Percentiles rank a stretch among this genome's conserved stretches.
Evolutionary conservation across 2,329 filamentous ascomycete species (phyloP).

Genomic region (Cytospora piceae): DNA sequence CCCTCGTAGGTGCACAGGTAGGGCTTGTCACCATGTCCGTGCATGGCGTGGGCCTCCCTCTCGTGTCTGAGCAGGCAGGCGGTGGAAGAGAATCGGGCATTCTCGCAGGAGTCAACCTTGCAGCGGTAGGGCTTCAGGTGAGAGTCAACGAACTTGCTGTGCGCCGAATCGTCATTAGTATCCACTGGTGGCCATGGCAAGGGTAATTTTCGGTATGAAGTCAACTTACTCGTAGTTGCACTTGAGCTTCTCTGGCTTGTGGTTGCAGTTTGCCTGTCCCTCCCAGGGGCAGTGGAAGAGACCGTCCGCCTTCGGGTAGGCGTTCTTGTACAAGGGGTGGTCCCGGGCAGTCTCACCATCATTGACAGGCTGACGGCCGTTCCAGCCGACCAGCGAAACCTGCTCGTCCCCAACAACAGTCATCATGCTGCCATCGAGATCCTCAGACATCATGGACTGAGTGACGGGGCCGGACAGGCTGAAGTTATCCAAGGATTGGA

Average conservation of each 20-base stretch:
- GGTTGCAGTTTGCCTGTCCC: conserved; percentile 72
- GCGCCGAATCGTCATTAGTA: conserved; percentile 30
- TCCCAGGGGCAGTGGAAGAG: conserved; percentile 93
- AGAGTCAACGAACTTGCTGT: conserved; percentile 94
- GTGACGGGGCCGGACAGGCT: conserved; percentile 29
- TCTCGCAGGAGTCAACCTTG: conserved; percentile 82
- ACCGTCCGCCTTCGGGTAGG: conserved; percentile 68
- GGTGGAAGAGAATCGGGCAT: conserved; percentile 90
- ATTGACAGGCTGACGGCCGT: conserved; percentile 51
- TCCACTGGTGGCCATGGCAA: not conserved
- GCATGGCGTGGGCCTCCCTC: conserved; percentile 93
- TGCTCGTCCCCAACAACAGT: conserved; percentile 43
- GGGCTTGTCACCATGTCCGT: conserved; percentile 91
- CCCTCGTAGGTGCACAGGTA: conserved; percentile 86
- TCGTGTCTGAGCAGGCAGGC: conserved; percentile 94
- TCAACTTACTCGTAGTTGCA: conserved; percentile 96
- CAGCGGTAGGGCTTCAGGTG: conserved; percentile 96
- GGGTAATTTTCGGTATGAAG: not conserved
- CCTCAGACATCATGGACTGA: conserved; percentile 44
- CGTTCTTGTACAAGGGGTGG: conserved; percentile 73
- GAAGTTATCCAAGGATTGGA: conserved; percentile 27
- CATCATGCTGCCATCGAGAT: conserved; percentile 43
- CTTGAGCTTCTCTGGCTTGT: conserved; percentile 94
- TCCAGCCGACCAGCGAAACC: conserved; percentile 46
- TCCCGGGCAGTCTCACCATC: conserved; percentile 64